Evolutionary conservation across 345 rosid genomes (phyloP).

Genomic region (Populus pruinosa): DNA sequence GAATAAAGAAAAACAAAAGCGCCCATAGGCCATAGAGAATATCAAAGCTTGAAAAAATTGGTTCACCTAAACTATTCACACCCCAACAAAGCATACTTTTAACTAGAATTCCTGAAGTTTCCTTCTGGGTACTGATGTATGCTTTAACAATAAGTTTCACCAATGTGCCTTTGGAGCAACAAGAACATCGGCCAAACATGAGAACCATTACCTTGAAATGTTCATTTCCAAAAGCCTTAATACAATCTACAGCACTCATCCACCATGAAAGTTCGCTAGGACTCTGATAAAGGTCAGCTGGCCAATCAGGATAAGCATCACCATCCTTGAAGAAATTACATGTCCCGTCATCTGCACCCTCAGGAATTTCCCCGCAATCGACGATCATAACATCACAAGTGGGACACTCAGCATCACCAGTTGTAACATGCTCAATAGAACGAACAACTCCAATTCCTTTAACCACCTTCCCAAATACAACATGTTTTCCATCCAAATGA

Average conservation of each 20-base stretch:
- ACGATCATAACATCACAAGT: slow-evolving; percentile 49
- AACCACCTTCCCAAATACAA: slow-evolving; percentile 78
- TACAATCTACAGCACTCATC: slow-evolving; percentile 74
- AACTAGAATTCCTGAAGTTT: background rate
- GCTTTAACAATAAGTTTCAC: background rate
- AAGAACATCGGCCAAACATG: background rate
- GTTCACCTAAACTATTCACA: background rate
- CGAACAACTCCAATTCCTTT: slow-evolving; percentile 97
- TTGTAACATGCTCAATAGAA: slow-evolving; percentile 66
- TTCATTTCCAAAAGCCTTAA: slow-evolving; percentile 75
- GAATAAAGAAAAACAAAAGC: background rate
- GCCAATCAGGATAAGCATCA: slow-evolving; percentile 89
- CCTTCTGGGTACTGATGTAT: background rate
- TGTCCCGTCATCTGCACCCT: slow-evolving; percentile 74
- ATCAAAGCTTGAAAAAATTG: background rate
- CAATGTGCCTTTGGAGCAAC: background rate
- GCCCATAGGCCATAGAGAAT: background rate
- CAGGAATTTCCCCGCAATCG: slow-evolving; percentile 81
- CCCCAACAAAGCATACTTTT: background rate
- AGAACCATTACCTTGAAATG: slow-evolving; percentile 53
- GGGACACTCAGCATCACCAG: slow-evolving; percentile 54
- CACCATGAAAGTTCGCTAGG: slow-evolving; percentile 80
- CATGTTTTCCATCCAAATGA: slow-evolving; percentile 91
- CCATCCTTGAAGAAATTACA: slow-evolving; percentile 83
- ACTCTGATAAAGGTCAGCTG: slow-evolving; percentile 66